Conservation (phyloP, 2,329 filamentous ascomycete genomes). For the Diaporthe caulivora region DNA sequence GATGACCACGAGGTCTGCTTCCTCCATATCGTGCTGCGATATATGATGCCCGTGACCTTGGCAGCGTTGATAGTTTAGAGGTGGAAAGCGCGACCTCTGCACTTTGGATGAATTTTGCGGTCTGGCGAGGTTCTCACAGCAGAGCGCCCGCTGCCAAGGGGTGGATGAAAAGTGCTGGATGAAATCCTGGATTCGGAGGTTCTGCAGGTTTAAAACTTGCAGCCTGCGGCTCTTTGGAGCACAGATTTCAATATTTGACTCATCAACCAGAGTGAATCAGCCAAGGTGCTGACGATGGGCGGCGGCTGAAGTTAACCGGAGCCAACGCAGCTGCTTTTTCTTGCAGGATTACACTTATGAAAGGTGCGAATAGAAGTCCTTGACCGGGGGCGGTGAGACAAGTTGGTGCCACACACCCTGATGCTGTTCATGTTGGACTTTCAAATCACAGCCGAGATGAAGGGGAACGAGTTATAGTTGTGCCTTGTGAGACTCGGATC, state of each 20-base stretch:
- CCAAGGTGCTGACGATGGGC: neutral
- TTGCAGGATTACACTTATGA: neutral
- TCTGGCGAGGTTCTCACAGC: neutral
- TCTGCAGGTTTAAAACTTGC: neutral
- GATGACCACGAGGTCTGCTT: conserved; percentile 61
- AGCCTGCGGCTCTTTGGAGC: too few relatives aligned
- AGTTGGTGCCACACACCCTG: neutral
- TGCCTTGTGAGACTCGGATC: neutral
- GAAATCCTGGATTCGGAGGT: neutral
- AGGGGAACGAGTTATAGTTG: neutral
- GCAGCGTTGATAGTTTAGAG: neutral
- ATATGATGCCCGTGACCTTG: neutral
- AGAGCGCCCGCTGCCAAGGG: neutral
- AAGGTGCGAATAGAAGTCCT: neutral
- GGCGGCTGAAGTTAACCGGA: neutral
- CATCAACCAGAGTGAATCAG: neutral
- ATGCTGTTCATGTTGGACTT: neutral
- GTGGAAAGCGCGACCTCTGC: neutral
- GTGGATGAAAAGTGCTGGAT: neutral
- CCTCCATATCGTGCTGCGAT: conserved; percentile 51
- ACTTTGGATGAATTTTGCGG: neutral
- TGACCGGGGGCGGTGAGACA: neutral
- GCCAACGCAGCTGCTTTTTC: neutral
- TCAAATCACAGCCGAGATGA: neutral
- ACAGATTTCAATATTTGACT: neutral